Evolutionary conservation across 2,329 filamentous ascomycete genomes (phyloP).

Genomic region (Penicillium brevicompactum): DNA sequence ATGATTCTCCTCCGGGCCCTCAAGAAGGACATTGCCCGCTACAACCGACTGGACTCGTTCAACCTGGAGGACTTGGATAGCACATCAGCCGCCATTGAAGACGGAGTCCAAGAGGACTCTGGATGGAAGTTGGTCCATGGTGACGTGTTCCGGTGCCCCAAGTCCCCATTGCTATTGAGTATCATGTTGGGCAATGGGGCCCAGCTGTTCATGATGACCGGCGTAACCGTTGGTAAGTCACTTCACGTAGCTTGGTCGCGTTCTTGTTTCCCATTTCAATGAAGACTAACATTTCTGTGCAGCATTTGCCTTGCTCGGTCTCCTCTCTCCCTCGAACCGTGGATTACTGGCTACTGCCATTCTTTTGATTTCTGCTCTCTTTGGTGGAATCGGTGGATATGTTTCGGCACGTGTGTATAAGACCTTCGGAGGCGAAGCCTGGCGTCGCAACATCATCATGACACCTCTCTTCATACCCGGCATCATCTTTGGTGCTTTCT

Average conservation of each 20-base stretch:
- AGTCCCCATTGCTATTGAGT: constrained; percentile 79
- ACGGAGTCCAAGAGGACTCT: constrained; percentile 95
- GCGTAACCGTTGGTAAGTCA: constrained; percentile 73
- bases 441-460: constrained; percentile 89
- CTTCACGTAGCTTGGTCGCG: neutral
- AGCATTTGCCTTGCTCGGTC: constrained; percentile 87
- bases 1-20: constrained; percentile 88
- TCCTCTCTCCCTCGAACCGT: constrained; percentile 92
- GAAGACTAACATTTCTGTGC: constrained; percentile 14
- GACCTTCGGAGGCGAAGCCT: constrained; percentile 84
- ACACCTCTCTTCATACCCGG: constrained; percentile 85
- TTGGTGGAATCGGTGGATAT: constrained; percentile 92
- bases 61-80: constrained; percentile 86
- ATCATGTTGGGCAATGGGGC: constrained; percentile 90
- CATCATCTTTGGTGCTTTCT: constrained; percentile 84
- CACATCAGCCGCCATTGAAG: constrained; percentile 72
- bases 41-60: constrained; percentile 91
- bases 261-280: neutral
- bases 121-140: constrained; percentile 98
- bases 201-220: constrained; percentile 97
- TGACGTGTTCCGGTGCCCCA: constrained; percentile 90
- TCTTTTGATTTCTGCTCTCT: constrained; percentile 87
- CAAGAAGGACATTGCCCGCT: constrained; percentile 92
- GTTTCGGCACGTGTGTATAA: constrained; percentile 91
- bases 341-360: constrained; percentile 92